Base-by-base conservation (phyloP, 352 stramenopile genomes). In the Pythium chondricola region DNA sequence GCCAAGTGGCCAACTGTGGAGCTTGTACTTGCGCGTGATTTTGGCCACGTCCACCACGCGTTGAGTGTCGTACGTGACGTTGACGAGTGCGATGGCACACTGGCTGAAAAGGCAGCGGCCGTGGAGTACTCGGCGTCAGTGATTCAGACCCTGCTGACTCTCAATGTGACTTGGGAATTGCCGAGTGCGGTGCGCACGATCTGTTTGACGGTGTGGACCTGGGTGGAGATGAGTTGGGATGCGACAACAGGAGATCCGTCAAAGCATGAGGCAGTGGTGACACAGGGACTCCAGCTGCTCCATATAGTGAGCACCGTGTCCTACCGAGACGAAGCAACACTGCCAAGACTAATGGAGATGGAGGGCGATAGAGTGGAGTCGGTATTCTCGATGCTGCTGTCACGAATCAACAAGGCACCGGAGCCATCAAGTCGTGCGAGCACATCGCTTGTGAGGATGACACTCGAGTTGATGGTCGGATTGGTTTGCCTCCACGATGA, bases 1-100 rank as follows among this genome's bases (percentile, higher is more conserved):
- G 17, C 17, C 18, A n/a, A 27, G 13, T 37, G 24, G 33, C 7
- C 22, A 18, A 42, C 18, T 21, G 32, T 33, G 4, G 40, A 71
- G 31, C 32, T 75, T 26, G 26, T 76, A 18, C 51, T 52, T 5
- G 64, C 37, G 22, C 21, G 20, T 9, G 58, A 64, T 10, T 77
- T 61, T 43, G 64, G 58, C 2, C 63, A 48, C 27, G 25, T 74
- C 10, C 54, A 44, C 24, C 69, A 81, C 30, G 58, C 43, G 18
- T 63, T 56, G 22, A 62, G 67, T 10, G 22, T 73, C 8, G 44
- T 64, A 2, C 52, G 43, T n/a, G 67, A 81, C 45, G 52, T 81
- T 16, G 58, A 55, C 2, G 49, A 66, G 26, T 56, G 52, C 30
- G 71, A 74, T 36, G 69, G 67, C 26, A 77, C 69, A 13, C 31